Percentiles rank a stretch among this genome's conserved stretches.
Conservation (phyloP, 352 stramenopile genomes). For the Phytophthora pistaciae region DNA sequence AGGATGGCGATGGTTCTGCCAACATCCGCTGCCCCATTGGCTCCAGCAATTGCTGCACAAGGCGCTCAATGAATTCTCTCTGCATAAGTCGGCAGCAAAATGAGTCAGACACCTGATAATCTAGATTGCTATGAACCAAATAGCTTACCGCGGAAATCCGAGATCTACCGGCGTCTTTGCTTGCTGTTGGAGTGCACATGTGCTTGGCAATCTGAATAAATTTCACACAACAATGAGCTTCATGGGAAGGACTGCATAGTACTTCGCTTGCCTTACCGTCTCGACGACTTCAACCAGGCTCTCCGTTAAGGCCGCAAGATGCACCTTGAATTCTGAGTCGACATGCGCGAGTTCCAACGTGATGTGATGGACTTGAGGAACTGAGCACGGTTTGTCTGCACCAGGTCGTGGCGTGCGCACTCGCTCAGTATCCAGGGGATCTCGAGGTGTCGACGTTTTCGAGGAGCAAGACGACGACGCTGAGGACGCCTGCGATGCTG, state of each 20-base stretch:
- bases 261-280: constrained; percentile 17
- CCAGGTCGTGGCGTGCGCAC: constrained; percentile 11
- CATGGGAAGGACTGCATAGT: not conserved
- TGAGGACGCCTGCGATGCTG: constrained; percentile 31
- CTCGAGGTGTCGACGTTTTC: constrained; percentile 22
- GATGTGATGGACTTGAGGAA: constrained; percentile 68
- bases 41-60: constrained; percentile 58
- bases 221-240: not conserved
- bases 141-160: constrained; percentile 36
- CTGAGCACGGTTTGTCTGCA: not conserved
- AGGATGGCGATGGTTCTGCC: constrained; percentile 46
- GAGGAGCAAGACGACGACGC: constrained; percentile 29
- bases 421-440: not conserved
- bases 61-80: constrained; percentile 61
- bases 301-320: constrained; percentile 65
- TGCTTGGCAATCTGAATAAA: constrained; percentile 39
- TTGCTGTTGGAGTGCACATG: constrained; percentile 35
- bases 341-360: constrained; percentile 58
- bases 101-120: not conserved
- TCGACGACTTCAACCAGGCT: constrained; percentile 61
- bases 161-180: constrained; percentile 28
- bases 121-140: not conserved
- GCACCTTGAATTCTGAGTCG: constrained; percentile 56
- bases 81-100: constrained; percentile 9
- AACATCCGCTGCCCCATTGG: constrained; percentile 57